These are phyloP conservation scores for Baudoinia panamericana DNA, from an alignment of 495 filamentous ascomycete species.

Conservation along the genomic window DNA sequence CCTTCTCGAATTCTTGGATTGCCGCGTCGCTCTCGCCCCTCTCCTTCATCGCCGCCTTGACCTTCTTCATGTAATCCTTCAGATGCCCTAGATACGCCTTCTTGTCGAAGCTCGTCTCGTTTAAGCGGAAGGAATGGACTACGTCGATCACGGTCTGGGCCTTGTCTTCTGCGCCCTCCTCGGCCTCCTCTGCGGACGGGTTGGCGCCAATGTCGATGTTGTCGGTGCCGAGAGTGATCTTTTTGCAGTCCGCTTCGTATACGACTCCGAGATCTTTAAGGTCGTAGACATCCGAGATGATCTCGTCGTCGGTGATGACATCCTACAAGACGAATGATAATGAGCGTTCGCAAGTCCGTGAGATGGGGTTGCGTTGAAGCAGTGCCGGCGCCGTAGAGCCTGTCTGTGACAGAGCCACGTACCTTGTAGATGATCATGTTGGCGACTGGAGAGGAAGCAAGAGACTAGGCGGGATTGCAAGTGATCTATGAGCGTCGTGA, in stretches of 20 bases:
- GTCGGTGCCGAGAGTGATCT: slow-evolving; percentile 65
- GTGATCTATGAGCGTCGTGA: no score
- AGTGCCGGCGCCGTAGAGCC: background rate
- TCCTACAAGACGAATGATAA: no score
- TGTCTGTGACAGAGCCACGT: slow-evolving; percentile 19
- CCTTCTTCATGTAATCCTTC: slow-evolving; percentile 86
- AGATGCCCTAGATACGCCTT: slow-evolving; percentile 65
- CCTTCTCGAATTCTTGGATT: slow-evolving; percentile 64
- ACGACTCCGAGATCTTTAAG: slow-evolving; percentile 57
- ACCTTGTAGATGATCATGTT: slow-evolving; percentile 86
- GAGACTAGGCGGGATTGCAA: no score
- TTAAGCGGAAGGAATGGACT: slow-evolving; percentile 80
- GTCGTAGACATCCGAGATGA: slow-evolving; percentile 86
- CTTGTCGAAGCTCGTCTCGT: slow-evolving; percentile 68
- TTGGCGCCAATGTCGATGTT: slow-evolving; percentile 90
- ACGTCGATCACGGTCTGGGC: slow-evolving; percentile 80
- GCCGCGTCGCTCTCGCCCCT: slow-evolving; percentile 46
- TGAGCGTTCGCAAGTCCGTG: no score
- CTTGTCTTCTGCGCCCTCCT: slow-evolving; percentile 56
- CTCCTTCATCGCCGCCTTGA: slow-evolving; percentile 56
- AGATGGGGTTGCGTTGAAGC: no score
- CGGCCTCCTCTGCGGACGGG: slow-evolving; percentile 82
- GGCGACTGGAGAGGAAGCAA: no score
- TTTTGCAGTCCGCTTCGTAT: slow-evolving; percentile 81
- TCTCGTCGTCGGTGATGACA: slow-evolving; percentile 78